Percentiles rank a stretch among this genome's conserved stretches.
Evolutionary conservation across 495 filamentous ascomycete genomes (phyloP).

Genomic region (Penicillium paradoxum): DNA sequence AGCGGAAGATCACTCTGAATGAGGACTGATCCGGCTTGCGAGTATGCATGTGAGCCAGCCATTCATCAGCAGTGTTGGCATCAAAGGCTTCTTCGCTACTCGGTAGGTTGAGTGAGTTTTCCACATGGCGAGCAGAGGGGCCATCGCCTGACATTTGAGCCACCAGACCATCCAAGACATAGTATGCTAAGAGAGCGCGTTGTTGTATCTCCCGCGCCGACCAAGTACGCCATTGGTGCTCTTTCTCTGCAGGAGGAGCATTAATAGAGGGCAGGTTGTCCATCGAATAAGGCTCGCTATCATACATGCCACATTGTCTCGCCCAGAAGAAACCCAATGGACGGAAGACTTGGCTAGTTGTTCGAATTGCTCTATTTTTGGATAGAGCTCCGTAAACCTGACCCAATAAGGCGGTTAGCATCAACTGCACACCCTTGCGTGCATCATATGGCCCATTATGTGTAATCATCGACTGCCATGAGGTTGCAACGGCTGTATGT

Average conservation of each 20-base stretch:
- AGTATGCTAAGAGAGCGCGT: slow-evolving; percentile 43
- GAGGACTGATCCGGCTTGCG: slow-evolving; percentile 31
- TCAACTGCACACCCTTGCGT: slow-evolving; percentile 44
- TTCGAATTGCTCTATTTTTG: slow-evolving; percentile 43
- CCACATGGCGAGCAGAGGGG: slow-evolving; percentile 39
- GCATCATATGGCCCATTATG: slow-evolving; percentile 44
- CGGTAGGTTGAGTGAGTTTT: slow-evolving; percentile 39
- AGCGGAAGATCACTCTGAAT: slow-evolving; percentile 40
- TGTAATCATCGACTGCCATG: slow-evolving; percentile 47
- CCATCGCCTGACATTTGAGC: slow-evolving; percentile 44
- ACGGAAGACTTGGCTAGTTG: slow-evolving; percentile 45
- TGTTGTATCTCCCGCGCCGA: slow-evolving; percentile 44
- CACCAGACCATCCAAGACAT: slow-evolving; percentile 45
- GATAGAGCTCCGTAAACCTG: slow-evolving; percentile 46
- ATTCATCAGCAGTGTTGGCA: slow-evolving; percentile 40
- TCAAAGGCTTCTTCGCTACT: slow-evolving; percentile 42
- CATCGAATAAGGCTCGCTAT: slow-evolving; percentile 33
- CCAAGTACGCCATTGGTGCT: slow-evolving; percentile 43
- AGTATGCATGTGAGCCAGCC: slow-evolving; percentile 34
- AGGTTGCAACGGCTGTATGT: slow-evolving; percentile 46
- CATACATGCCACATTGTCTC: slow-evolving; percentile 42
- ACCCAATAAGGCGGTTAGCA: slow-evolving; percentile 42
- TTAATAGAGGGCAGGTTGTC: slow-evolving; percentile 33
- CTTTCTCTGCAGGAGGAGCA: slow-evolving; percentile 33
- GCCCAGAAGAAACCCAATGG: slow-evolving; percentile 49